These are phyloP conservation scores for Phaeoacremonium minimum DNA, from an alignment of 2,329 filamentous ascomycete genomes.

Conservation along the genomic window DNA sequence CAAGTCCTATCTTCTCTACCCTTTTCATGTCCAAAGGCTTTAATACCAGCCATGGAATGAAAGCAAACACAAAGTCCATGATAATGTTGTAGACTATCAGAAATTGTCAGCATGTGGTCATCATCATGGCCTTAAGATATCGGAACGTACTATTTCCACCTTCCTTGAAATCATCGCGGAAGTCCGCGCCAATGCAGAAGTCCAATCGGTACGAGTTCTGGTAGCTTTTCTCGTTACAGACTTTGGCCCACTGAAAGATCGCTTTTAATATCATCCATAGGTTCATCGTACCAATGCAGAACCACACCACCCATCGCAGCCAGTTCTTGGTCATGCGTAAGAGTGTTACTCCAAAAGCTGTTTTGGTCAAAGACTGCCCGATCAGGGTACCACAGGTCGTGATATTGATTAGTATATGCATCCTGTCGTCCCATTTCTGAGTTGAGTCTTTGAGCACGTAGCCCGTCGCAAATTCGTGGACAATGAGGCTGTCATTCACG, in stretches of 20 bases:
- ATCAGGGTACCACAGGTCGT: constrained; percentile 30
- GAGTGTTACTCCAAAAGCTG: constrained; percentile 30
- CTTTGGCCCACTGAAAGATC: constrained; percentile 43
- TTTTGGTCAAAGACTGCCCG: constrained; percentile 28
- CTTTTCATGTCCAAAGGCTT: constrained; percentile 41
- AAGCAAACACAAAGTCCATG: constrained; percentile 47
- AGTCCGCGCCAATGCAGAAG: constrained; percentile 33
- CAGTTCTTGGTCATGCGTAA: constrained; percentile 37
- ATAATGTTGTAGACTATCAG: constrained; percentile 50
- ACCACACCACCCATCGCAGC: constrained; percentile 39
- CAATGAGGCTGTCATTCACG: constrained; percentile 39
- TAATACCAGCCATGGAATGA: constrained; percentile 45
- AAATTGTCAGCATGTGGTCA: too few relatives aligned
- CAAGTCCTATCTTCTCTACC: constrained; percentile 44
- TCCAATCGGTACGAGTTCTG: constrained; percentile 42
- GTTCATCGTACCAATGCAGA: constrained; percentile 45
- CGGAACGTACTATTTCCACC: constrained; percentile 40
- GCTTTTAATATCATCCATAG: constrained; percentile 40
- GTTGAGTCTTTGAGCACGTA: too few relatives aligned
- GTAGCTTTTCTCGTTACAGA: constrained; percentile 36
- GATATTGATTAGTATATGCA: constrained; percentile 47
- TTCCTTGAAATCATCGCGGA: constrained; percentile 40
- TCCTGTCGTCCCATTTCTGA: constrained; percentile 43
- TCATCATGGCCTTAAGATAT: too few relatives aligned
- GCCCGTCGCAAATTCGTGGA: constrained; percentile 40